Conservation (phyloP, 1,139 yeast genomes). For the Pneumocystis wakefieldiae region DNA sequence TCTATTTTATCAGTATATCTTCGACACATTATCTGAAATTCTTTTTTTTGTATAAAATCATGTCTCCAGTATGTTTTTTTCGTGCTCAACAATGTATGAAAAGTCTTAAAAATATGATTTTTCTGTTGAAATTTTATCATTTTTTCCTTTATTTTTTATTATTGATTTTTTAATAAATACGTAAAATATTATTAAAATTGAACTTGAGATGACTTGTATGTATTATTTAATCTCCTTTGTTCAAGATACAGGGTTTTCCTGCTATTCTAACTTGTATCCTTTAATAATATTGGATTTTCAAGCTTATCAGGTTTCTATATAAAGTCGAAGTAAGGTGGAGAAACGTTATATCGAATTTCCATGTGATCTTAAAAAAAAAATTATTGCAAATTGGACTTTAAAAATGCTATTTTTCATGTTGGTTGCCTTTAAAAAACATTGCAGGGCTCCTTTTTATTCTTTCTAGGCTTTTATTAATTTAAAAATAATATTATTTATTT, state of each 20-base stretch:
- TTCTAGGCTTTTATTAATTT: background rate
- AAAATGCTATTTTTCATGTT: background rate
- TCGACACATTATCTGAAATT: background rate
- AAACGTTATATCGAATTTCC: background rate
- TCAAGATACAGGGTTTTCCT: background rate
- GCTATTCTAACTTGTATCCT: background rate
- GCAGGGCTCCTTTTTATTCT: background rate
- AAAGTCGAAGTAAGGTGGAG: background rate
- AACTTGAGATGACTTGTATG: background rate
- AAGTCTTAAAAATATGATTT: background rate
- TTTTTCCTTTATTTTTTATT: background rate
- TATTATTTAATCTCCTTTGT: background rate
- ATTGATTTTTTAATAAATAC: background rate
- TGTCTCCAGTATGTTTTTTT: background rate
- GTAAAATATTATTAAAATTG: background rate
- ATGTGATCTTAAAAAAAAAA: background rate
- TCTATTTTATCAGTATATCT: constrained; percentile 4
- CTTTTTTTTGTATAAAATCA: background rate
- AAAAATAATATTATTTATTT: background rate
- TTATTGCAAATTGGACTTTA: background rate
- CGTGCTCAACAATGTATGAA: background rate
- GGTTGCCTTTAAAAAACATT: background rate
- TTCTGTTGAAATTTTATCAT: background rate
- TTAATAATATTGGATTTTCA: background rate
- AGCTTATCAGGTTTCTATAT: background rate